Percentiles rank a stretch among this genome's conserved stretches.
Evolutionary conservation across 2,329 filamentous ascomycete species (phyloP).

Genomic region (Verticillium albo-atrum): DNA sequence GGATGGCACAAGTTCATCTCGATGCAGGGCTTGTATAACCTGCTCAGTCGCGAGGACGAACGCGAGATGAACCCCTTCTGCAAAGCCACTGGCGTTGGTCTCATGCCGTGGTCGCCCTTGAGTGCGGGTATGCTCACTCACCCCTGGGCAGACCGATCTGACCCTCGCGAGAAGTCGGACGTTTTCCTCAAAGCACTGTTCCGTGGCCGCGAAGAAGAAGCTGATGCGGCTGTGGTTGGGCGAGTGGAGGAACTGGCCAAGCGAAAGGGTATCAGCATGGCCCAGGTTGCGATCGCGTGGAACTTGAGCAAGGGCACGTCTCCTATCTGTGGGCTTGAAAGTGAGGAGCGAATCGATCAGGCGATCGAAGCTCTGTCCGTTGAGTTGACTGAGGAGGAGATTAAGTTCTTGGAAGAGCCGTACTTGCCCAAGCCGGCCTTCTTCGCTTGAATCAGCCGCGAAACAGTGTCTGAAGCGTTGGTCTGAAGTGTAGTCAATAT

Average conservation of each 20-base stretch:
- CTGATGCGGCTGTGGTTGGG: conserved; percentile 5
- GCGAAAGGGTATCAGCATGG: conserved; percentile 10
- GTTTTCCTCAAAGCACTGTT: conserved; percentile 5
- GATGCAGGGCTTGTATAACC: conserved; percentile 54
- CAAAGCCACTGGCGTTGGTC: conserved; percentile 31
- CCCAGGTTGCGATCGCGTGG: conserved; percentile 9
- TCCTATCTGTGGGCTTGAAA: conserved; percentile 10
- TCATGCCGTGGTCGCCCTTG: conserved; percentile 15
- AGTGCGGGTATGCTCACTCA: conserved; percentile 5
- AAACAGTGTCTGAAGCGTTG: too few species aligned
- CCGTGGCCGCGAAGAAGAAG: conserved; percentile 1
- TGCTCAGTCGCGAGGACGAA: conserved; percentile 55
- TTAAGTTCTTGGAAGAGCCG: conserved; percentile 7
- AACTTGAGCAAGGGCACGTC: conserved; percentile 5
- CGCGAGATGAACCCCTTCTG: conserved; percentile 38
- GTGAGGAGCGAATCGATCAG: conserved; percentile 6
- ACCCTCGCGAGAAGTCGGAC: conserved; percentile 1
- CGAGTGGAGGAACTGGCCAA: conserved; percentile 8
- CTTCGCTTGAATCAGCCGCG: background rate
- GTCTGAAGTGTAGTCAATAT: too few species aligned
- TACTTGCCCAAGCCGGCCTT: conserved; percentile 4
- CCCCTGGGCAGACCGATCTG: background rate
- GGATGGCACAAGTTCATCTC: conserved; percentile 53
- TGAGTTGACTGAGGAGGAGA: conserved; percentile 5
- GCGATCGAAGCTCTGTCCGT: conserved; percentile 6